Conservation (phyloP, 116 monocot species). For the Phalaenopsis hybrid region DNA sequence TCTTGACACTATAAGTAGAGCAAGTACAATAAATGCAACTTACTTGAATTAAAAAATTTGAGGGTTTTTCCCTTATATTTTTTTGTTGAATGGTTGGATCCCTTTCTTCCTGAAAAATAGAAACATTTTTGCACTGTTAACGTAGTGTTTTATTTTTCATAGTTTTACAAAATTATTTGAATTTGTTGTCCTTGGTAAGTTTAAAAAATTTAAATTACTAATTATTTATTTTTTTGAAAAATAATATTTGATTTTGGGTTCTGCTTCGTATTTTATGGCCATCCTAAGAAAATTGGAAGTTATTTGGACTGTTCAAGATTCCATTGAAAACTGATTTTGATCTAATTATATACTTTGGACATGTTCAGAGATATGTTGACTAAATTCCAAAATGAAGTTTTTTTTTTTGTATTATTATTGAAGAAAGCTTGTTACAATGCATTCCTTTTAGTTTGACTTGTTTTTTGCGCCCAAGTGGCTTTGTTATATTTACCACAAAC, state of each 20-base stretch:
- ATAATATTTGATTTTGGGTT: not conserved
- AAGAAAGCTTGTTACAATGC: not conserved
- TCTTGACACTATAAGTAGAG: not conserved
- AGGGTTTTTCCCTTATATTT: not conserved
- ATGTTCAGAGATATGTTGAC: not conserved
- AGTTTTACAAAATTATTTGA: not conserved
- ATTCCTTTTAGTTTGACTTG: not conserved
- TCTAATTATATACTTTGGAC: not conserved
- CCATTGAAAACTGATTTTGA: not conserved
- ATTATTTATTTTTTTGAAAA: not conserved
- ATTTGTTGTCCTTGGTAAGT: not conserved
- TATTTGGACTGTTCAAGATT: not conserved
- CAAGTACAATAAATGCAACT: not conserved
- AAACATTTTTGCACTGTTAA: not conserved
- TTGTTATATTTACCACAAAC: not conserved
- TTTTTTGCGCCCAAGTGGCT: not conserved
- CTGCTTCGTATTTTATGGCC: not conserved
- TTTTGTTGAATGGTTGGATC: not conserved
- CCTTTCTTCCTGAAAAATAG: not conserved
- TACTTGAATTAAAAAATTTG: not conserved
- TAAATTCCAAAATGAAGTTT: not conserved
- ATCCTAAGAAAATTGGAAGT: not conserved
- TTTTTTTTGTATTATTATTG: too few relatives aligned
- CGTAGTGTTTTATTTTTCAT: not conserved
- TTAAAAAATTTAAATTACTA: not conserved